Conservation (phyloP, 106 monocot species). For the Cymbidium sinense region DNA sequence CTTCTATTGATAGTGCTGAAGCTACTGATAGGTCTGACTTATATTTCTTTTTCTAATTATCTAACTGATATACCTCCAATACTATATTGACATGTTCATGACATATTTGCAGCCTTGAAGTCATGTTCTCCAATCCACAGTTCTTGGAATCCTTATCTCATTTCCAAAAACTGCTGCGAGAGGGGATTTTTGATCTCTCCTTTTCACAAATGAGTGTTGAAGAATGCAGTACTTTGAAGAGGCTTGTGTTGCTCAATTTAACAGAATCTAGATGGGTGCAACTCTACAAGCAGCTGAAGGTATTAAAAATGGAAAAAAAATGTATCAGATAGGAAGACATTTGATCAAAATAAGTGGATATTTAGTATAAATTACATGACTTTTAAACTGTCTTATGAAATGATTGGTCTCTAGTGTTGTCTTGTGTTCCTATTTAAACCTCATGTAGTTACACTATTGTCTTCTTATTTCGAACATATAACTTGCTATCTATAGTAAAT, state of each 20-base stretch:
- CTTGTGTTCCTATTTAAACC: too few relatives aligned
- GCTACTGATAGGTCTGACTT: constrained; percentile 48
- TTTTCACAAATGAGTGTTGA: constrained; percentile 26
- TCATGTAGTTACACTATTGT: too few relatives aligned
- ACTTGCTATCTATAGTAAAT: too few relatives aligned
- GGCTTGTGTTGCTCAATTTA: constrained; percentile 41
- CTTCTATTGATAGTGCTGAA: constrained; percentile 46
- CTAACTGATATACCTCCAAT: not conserved
- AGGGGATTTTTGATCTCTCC: constrained; percentile 66
- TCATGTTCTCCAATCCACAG: constrained; percentile 57
- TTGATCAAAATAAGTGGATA: too few relatives aligned
- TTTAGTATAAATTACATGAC: too few relatives aligned
- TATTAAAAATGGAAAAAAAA: constrained; percentile 9
- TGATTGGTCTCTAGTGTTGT: too few relatives aligned
- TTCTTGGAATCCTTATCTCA: constrained; percentile 46
- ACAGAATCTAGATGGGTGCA: constrained; percentile 17
- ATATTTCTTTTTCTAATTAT: not conserved
- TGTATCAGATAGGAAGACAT: too few relatives aligned
- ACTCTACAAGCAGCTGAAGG: constrained; percentile 48
- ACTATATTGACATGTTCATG: not conserved
- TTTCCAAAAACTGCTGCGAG: constrained; percentile 56
- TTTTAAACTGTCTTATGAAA: not conserved
- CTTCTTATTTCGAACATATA: too few relatives aligned
- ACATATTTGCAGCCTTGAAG: constrained; percentile 47
- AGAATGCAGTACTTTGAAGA: constrained; percentile 43